These are phyloP conservation scores for Torrubiellomyces zombiae DNA, from an alignment of 2,329 filamentous ascomycete species.

Conservation along the genomic window DNA sequence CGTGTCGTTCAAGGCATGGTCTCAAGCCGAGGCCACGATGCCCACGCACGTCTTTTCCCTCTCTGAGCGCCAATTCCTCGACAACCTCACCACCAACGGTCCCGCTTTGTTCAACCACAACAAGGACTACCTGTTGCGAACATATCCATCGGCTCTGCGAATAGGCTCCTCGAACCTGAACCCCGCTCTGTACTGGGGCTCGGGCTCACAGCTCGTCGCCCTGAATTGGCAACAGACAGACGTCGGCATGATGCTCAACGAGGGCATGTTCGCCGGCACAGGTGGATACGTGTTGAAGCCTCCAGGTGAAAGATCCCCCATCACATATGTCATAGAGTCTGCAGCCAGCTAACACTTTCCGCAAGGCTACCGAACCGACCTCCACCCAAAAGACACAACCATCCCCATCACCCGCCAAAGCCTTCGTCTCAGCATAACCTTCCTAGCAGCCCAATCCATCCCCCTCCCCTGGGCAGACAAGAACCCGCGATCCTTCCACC, in stretches of 20 bases:
- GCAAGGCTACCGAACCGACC: conserved; percentile 14
- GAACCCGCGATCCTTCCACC: conserved; percentile 43
- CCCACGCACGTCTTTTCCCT: conserved; percentile 54
- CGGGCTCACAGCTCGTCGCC: conserved; percentile 79
- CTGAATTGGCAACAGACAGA: conserved; percentile 90
- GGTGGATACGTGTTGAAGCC: conserved; percentile 82
- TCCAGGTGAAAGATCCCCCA: conserved; percentile 40
- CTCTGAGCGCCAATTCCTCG: conserved; percentile 46
- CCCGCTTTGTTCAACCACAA: conserved; percentile 63
- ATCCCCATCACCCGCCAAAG: conserved; percentile 31
- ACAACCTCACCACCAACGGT: conserved; percentile 33
- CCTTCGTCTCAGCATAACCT: conserved; percentile 53
- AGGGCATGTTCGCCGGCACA: conserved; percentile 75
- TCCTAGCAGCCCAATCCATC: conserved; percentile 62
- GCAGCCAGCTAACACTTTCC: neutral
- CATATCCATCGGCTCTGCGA: conserved; percentile 70
- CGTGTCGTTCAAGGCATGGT: conserved; percentile 65
- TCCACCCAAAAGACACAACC: conserved; percentile 8
- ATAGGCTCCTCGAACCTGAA: conserved; percentile 78
- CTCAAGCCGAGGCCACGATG: conserved; percentile 52
- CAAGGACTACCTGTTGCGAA: conserved; percentile 64
- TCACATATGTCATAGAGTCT: too few species aligned
- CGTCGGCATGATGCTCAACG: conserved; percentile 89
- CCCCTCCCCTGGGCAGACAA: conserved; percentile 42
- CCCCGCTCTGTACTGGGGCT: conserved; percentile 70